Percentiles rank a stretch among this genome's conserved stretches.
These are phyloP conservation scores for Fusarium citri DNA, from an alignment of 2,329 filamentous ascomycete species.

Conservation along the genomic window DNA sequence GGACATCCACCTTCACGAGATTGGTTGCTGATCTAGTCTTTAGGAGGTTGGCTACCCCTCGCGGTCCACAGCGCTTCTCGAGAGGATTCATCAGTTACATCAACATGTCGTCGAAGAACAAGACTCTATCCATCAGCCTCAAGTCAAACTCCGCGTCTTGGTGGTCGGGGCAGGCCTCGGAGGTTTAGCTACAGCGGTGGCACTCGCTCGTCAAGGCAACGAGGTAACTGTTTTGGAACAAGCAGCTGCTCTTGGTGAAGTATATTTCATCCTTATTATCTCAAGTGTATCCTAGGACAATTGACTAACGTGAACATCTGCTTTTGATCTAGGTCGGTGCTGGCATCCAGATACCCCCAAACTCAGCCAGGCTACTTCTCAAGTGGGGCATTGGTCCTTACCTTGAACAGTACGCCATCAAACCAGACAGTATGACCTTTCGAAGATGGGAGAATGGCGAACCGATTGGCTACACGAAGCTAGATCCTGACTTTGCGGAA, in stretches of 20 bases:
- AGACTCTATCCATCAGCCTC: not conserved
- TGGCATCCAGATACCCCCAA: conserved; percentile 9
- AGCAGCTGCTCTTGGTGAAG: not conserved
- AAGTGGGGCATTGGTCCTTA: conserved; percentile 6
- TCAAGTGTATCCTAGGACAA: fast-evolving
- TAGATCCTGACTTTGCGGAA: not conserved
- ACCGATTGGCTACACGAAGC: not conserved
- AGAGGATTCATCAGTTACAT: not conserved
- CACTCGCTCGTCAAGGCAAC: not conserved
- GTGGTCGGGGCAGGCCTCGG: conserved; percentile 5
- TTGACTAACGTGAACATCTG: not conserved
- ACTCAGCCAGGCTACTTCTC: not conserved
- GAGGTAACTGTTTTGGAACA: not conserved
- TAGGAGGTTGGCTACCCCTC: not conserved
- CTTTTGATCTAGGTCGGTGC: conserved; percentile 1
- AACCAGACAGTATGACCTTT: conserved; percentile 12
- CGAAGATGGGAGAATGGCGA: conserved; percentile 4
- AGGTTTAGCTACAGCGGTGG: not conserved
- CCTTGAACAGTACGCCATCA: not conserved
- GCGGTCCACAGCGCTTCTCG: not conserved
- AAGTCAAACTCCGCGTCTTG: not conserved
- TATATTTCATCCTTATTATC: not conserved
- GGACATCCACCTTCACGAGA: fast-evolving
- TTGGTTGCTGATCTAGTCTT: fast-evolving
- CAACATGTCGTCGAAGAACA: not conserved